Evolutionary conservation across 371 early-diverging fungal species (phyloP).

Genomic region (Mucor lusitanicus): DNA sequence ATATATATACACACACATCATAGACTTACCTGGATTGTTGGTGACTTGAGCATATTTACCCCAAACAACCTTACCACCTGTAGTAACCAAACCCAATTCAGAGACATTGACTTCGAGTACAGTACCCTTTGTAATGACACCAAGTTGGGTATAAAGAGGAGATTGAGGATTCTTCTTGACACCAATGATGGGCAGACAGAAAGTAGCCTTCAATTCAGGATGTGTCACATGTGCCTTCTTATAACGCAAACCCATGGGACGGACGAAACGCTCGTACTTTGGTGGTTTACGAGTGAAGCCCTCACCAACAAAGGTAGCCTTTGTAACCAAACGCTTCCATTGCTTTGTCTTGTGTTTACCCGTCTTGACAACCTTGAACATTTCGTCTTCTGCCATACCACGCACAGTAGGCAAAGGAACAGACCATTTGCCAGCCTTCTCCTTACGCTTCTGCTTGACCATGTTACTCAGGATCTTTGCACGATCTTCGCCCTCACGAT

Average conservation of each 20-base stretch:
- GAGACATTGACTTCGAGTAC: slow-evolving; percentile 95
- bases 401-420: slow-evolving; percentile 99
- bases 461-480: slow-evolving; percentile 98
- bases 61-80: slow-evolving; percentile 99
- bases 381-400: slow-evolving; percentile 99
- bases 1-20: not conserved
- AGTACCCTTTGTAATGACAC: slow-evolving; percentile 99
- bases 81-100: slow-evolving; percentile 98
- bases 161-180: slow-evolving; percentile 99
- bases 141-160: slow-evolving; percentile 97
- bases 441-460: slow-evolving; percentile 99
- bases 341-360: slow-evolving; percentile 96
- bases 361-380: slow-evolving; percentile 97
- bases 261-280: slow-evolving; percentile 99
- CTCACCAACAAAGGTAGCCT: slow-evolving; percentile 99
- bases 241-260: slow-evolving; percentile 99
- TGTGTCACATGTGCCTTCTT: slow-evolving; percentile 99
- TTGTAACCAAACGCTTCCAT: slow-evolving; percentile 99
- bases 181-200: slow-evolving; percentile 97
- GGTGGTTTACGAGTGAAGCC: slow-evolving; percentile 99
- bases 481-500: slow-evolving; percentile 97
- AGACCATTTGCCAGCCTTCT: slow-evolving; percentile 98
- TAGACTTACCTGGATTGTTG: slow-evolving; percentile 81
- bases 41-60: slow-evolving; percentile 99
- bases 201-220: slow-evolving; percentile 99